Base-by-base conservation (phyloP, 1,284 basidiomycete genomes). In the Fistulina hepatica region DNA sequence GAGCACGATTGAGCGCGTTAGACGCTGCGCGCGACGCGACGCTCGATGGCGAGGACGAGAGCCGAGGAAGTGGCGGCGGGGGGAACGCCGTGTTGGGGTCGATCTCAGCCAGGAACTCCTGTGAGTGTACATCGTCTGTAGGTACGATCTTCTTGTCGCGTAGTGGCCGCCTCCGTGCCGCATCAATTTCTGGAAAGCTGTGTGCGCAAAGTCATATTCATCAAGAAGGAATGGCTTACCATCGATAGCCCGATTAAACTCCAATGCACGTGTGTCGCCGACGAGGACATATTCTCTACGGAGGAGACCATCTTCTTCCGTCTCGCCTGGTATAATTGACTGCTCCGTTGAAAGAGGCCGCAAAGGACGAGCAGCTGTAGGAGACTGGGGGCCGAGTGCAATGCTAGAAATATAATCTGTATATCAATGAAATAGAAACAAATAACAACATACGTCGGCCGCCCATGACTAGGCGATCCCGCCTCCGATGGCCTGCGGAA, bases 1-100 rank as follows among this genome's bases (percentile, higher is more conserved):
- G 65, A 0, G 90, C 93, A 8, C 90, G 77, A 35, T 89, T 84
- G 3, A 92, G 69, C 0, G 85, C 81, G 42, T 84, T 86, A 2
- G 78, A 67, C 3, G 69, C 71, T 5, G 69, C 66, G 13, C 72
- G 66, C 3, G 69, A 71, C 3, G 76, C 73, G 11, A 65, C 56
- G 34, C 71, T 75, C 1, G 74, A 74, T 0, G 80, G 78, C 1
- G 79, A 79, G 2, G 76, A 76, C 0, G 77, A 77, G 12, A 76
- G 61, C 1, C 70, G 67, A 3, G 73, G 57, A 21, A 59, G 56
- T 19, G 51, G 60, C 11, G 58, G 52, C 19, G 56, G 44, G 16
- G 63, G 67, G 21, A 11, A 15, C 12, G 2, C 22, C n/a, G 6
- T 20, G 22, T 48, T 36, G 58, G 68, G 28, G 60, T 4, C 76